phyloP scores from a whole-genome alignment of 208 protist genomes.

The Leishmania martiniquensis region DNA sequence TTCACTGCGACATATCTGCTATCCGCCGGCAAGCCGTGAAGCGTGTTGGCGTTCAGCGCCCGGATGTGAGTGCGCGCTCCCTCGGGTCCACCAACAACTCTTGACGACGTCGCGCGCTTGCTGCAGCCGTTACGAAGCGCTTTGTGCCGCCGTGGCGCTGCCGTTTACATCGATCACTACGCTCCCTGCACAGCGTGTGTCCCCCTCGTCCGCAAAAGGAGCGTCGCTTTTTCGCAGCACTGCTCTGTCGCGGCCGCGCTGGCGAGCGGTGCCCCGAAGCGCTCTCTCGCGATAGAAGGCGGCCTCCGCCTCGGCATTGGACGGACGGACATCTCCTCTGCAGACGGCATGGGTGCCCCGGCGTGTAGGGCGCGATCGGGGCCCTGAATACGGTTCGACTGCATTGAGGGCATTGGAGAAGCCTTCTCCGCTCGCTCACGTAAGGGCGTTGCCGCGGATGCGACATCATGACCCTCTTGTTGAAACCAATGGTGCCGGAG shows the following conservation, averaged over 20 bases:
- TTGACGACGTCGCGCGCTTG: constrained; percentile 1
- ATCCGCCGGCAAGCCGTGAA: background rate
- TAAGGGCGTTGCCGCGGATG: background rate
- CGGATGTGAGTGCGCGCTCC: background rate
- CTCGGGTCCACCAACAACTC: background rate
- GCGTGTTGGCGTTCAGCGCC: background rate
- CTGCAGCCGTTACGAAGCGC: background rate
- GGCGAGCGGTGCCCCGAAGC: constrained; percentile 7
- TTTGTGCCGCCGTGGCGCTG: constrained; percentile 1
- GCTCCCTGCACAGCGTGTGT: background rate
- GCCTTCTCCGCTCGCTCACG: background rate
- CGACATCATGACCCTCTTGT: background rate
- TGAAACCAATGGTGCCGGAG: background rate
- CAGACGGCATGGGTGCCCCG: constrained; percentile 6
- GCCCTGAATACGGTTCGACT: constrained; percentile 3
- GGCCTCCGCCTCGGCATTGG: constrained; percentile 6
- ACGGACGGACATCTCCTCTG: constrained; percentile 10
- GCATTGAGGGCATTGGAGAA: background rate
- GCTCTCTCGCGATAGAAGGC: background rate
- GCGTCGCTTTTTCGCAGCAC: background rate
- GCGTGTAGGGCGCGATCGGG: constrained; percentile 11
- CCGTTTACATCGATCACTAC: background rate
- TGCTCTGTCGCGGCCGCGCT: constrained; percentile 8
- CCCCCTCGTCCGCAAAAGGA: background rate
- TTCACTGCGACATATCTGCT: background rate